phyloP scores from a whole-genome alignment of 2,329 filamentous ascomycete species.

The Plenodomus tracheiphilus region DNA sequence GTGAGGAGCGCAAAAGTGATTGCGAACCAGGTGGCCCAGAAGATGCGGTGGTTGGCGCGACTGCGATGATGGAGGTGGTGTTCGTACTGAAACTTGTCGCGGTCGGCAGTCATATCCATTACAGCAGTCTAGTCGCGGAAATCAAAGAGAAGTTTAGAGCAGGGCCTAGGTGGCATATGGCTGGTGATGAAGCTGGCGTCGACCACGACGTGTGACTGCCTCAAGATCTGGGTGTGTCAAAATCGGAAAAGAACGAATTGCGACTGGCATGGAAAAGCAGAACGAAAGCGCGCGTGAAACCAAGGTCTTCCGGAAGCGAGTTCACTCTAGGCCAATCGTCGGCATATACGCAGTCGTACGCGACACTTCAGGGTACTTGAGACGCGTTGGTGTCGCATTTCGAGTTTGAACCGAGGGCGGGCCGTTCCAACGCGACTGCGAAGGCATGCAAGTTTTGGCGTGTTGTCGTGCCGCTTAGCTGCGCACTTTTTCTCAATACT shows the following conservation, averaged over 20 bases:
- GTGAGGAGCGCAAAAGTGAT: slow-evolving; percentile 11
- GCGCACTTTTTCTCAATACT: background rate
- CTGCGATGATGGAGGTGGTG: slow-evolving; percentile 30
- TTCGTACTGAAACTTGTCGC: slow-evolving; percentile 29
- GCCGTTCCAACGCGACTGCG: background rate
- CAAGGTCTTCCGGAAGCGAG: background rate
- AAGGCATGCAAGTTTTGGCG: too few relatives aligned
- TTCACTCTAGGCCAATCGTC: background rate
- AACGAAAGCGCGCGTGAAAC: background rate
- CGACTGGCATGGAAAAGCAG: background rate
- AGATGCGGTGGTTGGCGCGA: slow-evolving; percentile 16
- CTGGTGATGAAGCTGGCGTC: too few relatives aligned
- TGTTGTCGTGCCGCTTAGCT: background rate
- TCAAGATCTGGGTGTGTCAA: background rate
- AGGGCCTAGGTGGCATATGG: background rate
- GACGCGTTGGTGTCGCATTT: slow-evolving; percentile 8
- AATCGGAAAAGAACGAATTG: background rate
- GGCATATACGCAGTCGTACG: slow-evolving; percentile 1
- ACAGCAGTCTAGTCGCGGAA: background rate
- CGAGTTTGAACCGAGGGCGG: background rate
- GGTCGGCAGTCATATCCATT: background rate
- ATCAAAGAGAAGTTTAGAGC: background rate
- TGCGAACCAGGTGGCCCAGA: slow-evolving; percentile 17
- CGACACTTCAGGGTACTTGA: slow-evolving; percentile 8
- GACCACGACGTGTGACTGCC: too few relatives aligned